A percentile compares a stretch with the other conserved stretches of the same genome.
Conservation (phyloP, 1,284 basidiomycete species). For the Ustilago hordei region DNA sequence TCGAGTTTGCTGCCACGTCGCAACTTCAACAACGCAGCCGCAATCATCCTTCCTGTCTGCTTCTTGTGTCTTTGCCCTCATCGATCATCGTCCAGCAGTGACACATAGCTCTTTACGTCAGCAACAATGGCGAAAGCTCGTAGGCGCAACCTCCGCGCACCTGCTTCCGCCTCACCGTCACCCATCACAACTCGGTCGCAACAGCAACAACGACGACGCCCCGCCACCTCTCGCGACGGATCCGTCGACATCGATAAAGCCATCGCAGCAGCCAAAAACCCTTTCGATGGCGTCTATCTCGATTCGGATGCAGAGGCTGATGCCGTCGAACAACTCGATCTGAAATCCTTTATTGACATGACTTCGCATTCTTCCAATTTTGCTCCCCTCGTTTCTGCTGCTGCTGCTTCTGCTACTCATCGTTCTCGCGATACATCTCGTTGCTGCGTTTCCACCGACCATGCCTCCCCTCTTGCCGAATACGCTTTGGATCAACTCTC, state of each 20-base stretch:
- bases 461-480: conserved; percentile 4
- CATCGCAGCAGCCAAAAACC: neutral
- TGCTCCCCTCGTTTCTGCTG: conserved; percentile 3
- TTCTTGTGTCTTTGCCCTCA: neutral
- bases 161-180: conserved; percentile 4
- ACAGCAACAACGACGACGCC: neutral
- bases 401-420: conserved; percentile 29
- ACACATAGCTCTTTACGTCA: neutral
- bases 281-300: conserved; percentile 8
- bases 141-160: conserved; percentile 34
- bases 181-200: neutral
- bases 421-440: neutral
- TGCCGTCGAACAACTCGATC: conserved; percentile 18
- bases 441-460: conserved; percentile 64
- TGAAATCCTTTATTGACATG: conserved; percentile 38
- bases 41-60: conserved; percentile 3
- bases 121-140: conserved; percentile 31
- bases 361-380: conserved; percentile 28
- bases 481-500: neutral
- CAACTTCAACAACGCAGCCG: neutral
- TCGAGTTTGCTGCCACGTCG: neutral
- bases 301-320: conserved; percentile 11
- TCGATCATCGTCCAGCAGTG: neutral
- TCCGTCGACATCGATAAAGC: neutral
- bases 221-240: neutral